Percentiles rank a stretch among this genome's conserved stretches.
These are phyloP conservation scores for Coemansia sp. DNA, from an alignment of 192 early-diverging fungal genomes.

Conservation along the genomic window DNA sequence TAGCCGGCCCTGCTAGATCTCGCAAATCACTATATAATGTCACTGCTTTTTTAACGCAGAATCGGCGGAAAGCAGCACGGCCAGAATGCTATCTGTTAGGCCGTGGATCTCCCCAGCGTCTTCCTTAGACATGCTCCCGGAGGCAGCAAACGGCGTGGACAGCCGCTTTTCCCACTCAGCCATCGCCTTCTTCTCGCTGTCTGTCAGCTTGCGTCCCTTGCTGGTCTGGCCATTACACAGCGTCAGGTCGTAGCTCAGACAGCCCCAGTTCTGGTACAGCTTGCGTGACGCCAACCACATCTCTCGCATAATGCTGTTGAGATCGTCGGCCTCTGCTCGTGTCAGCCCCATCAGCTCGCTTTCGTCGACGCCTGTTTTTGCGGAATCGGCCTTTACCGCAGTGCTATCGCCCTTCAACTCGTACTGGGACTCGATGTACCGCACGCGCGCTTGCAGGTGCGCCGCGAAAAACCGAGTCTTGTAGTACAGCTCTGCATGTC, in stretches of 20 bases:
- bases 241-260: constrained; percentile 48
- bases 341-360: constrained; percentile 15
- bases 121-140: constrained; percentile 16
- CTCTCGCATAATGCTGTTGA: constrained; percentile 35
- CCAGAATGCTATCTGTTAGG: constrained; percentile 22
- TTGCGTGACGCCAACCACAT: constrained; percentile 45
- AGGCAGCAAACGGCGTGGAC: constrained; percentile 16
- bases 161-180: constrained; percentile 31
- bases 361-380: neutral
- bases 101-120: constrained; percentile 34
- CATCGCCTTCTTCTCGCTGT: constrained; percentile 26
- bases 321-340: constrained; percentile 34
- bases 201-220: constrained; percentile 20
- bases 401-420: neutral
- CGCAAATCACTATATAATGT: neutral
- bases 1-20: neutral
- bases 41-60: neutral
- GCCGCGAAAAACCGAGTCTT: constrained; percentile 46
- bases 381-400: neutral
- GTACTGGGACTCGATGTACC: constrained; percentile 25
- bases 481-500: constrained; percentile 38
- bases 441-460: constrained; percentile 44
- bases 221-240: constrained; percentile 24
- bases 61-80: constrained; percentile 21
- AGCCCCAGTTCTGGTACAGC: constrained; percentile 41